Base-by-base conservation (phyloP, 495 filamentous ascomycete genomes). In the Aspergillus biplanus region DNA sequence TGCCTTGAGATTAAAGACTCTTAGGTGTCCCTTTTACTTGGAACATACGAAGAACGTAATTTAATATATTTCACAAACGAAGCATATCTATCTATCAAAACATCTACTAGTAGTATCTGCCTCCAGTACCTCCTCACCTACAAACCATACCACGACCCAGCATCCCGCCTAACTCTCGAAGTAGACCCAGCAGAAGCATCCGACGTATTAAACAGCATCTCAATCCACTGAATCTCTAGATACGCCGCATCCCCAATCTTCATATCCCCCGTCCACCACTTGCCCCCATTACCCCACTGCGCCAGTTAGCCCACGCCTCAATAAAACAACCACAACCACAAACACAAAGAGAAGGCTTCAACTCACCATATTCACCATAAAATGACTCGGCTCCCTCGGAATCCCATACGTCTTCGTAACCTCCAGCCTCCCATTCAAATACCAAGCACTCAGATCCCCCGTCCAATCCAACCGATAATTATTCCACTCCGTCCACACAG, bases 401-500 rank as follows among this genome's bases (percentile, higher is more conserved):
- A 59, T 35, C 31, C 58, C 58, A 39, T 59, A 59, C 5, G 46
- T 59, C 46, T 59, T 59, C 1, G 46, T 52, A 6, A 37, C 44
- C 12, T 15, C 58, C 0, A 52, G 46, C n/a, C 39, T 33, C 5
- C 47, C 58, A 39, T 59, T 59, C 2, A 52, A 4, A 59, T 52
- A 59, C 33, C 46, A 59, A 16, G 46, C 46, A 15, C 58, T 59
- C 4, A 59, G 46, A 31, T 37, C 58, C 12, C 31, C 32, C 13
- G 58, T 59, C 58, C 58, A 59, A 33, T 59, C 58, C 11, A 59
- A 31, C 6, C 58, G 58, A 18, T 59, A 33, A 16, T 59, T 47
- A 37, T 50, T 50, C 58, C 58, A 59, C 31, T 59, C 46, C 7
- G 58, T 52, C 58, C 58, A 59, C 15, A 37, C 47, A 3, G 58